phyloP scores from a whole-genome alignment of 1,284 basidiomycete genomes.

The Sanghuangporus baumii region DNA sequence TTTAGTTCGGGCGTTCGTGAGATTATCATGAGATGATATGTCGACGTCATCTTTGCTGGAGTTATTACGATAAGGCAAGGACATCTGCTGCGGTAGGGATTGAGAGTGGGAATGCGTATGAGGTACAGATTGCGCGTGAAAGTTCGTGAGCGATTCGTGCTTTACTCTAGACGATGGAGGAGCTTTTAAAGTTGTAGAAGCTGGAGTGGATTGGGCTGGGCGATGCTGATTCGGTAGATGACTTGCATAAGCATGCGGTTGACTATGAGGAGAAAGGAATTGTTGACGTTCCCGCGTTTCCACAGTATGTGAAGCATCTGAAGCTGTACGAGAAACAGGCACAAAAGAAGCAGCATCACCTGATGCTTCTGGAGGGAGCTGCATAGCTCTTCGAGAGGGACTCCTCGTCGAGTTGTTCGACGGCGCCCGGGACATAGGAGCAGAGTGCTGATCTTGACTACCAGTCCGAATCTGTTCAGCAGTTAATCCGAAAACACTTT shows the following conservation, averaged over 20 bases:
- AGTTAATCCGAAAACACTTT: background rate
- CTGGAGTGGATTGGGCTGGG: background rate
- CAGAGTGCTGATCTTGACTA: background rate
- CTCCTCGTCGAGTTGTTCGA: constrained; percentile 14
- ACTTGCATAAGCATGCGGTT: background rate
- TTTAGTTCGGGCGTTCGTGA: background rate
- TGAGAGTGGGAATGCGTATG: constrained; percentile 10
- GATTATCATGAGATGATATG: background rate
- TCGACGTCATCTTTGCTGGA: background rate
- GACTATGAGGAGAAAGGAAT: background rate
- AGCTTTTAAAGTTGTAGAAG: constrained; percentile 10
- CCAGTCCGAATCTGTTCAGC: background rate
- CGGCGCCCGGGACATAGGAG: constrained; percentile 4
- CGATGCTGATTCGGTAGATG: background rate
- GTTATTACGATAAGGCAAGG: background rate
- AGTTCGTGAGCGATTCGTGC: constrained; percentile 3
- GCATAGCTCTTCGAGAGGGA: background rate
- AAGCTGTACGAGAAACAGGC: constrained; percentile 5
- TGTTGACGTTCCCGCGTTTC: constrained; percentile 1
- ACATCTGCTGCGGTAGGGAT: background rate
- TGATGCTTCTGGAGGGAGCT: background rate
- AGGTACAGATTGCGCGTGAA: constrained; percentile 6
- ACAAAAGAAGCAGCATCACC: background rate
- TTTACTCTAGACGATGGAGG: constrained; percentile 12
- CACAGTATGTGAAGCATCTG: constrained; percentile 1